Evolutionary conservation across 192 early-diverging fungal genomes (phyloP), one percentile per base, ranked within the genome.

Genomic region (Rhizophagus sp.): DNA sequence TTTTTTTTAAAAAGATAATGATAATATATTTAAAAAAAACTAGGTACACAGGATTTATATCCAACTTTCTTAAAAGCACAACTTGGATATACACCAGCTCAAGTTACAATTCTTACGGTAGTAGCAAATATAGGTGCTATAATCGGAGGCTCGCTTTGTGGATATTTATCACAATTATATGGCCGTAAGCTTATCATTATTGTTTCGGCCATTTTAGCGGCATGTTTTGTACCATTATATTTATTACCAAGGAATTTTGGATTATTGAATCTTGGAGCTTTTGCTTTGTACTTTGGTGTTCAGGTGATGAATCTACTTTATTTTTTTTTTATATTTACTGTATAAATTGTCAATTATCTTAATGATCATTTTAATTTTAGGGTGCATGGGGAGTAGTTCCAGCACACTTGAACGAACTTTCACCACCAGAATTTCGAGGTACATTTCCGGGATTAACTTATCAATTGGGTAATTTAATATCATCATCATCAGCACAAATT

Each of bases 361-460:
- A 15, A 50, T 73, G 39, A 7, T 41, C 6, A 13, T 30, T 73
- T 25, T 47, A 4, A 36, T 13, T 30, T 33, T 75, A 75, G 62
- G 80, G 80, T 24, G 61, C 71, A 19, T 81, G 57, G 57, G 92
- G 92, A 62, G 88, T 93, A 24, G 87, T 95, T 79, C 93, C 94
- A 10, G 90, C 86, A 10, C 90, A 93, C 81, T 82, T 95, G 0
- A 88, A 85, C 81, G 94, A 95, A 68, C 81, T 95, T 41, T 89
- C 91, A 52, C 94, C 94, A 30, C 83, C 88, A 44, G 84, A 83
- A 19, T 88, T 93, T 80, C 89, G 94, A 12, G 89, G 88, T 17
- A 87, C 90, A 3, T 90, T 95, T 71, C 91, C 92, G 11, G 93
- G 94, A 24, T 82, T 95, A n/a, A 79, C 91, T 3, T 94, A 93